phyloP scores from a whole-genome alignment of 495 filamentous ascomycete genomes.

The Podospora sp. region DNA sequence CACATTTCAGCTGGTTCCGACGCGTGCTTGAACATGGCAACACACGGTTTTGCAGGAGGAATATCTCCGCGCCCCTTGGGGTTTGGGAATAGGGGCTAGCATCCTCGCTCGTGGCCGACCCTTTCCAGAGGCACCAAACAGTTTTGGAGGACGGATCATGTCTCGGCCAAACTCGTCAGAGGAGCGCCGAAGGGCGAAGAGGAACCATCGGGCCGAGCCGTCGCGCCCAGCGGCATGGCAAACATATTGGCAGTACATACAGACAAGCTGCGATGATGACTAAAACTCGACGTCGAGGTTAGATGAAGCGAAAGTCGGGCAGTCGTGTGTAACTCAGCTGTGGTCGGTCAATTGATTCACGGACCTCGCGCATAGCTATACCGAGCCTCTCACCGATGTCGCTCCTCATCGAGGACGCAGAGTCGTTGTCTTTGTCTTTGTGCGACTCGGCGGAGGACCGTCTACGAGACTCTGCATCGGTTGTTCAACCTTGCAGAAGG shows the following conservation, averaged over 20 bases:
- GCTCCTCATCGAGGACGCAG: not conserved
- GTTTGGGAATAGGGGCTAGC: conserved; percentile 5
- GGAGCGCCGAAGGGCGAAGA: not conserved
- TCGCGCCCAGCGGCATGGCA: not conserved
- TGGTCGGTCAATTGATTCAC: conserved; percentile 1
- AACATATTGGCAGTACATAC: not conserved
- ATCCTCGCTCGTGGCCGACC: not conserved
- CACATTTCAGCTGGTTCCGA: not conserved
- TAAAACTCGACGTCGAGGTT: no score
- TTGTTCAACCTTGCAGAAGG: conserved; percentile 3
- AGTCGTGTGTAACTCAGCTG: not conserved
- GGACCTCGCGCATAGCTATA: not conserved
- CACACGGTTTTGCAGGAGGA: not conserved
- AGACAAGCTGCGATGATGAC: not conserved
- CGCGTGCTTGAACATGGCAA: not conserved
- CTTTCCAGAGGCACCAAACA: not conserved
- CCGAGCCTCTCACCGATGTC: not conserved
- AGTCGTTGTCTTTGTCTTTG: not conserved
- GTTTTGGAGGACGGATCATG: not conserved
- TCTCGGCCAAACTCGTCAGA: not conserved
- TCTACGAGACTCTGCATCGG: not conserved
- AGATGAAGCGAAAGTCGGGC: not conserved
- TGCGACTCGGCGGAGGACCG: not conserved
- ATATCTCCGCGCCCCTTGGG: not conserved
- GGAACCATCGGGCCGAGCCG: conserved; percentile 3